Conservation (phyloP, 768 basidiomycete species). For the Cubamyces sp. region DNA sequence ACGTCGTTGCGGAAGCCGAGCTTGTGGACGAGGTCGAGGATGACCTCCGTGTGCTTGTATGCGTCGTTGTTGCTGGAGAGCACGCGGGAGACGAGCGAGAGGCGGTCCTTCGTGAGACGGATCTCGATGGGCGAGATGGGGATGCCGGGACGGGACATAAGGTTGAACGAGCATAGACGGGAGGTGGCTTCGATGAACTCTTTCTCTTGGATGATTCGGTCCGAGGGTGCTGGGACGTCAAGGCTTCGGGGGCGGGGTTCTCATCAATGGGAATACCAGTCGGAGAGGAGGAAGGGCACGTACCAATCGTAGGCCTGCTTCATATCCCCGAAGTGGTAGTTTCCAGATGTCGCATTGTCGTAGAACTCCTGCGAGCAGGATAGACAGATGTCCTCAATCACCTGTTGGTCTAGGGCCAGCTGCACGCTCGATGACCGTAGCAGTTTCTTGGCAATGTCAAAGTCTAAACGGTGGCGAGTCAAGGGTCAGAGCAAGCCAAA, state of each 20-base stretch:
- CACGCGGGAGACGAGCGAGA: conserved; percentile 85
- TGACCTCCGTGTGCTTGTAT: conserved; percentile 89
- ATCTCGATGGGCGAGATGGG: conserved; percentile 92
- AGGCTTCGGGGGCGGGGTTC: conserved; percentile 52
- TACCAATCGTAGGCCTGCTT: conserved; percentile 97
- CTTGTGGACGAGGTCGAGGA: conserved; percentile 88
- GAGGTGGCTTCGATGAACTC: conserved; percentile 99
- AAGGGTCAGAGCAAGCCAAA: neutral
- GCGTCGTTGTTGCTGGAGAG: conserved; percentile 85
- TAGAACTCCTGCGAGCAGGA: conserved; percentile 87
- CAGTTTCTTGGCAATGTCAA: conserved; percentile 67
- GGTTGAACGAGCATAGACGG: conserved; percentile 89
- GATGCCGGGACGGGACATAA: conserved; percentile 73
- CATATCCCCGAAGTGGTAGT: conserved; percentile 94
- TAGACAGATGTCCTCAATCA: conserved; percentile 80
- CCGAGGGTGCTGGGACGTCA: conserved; percentile 68
- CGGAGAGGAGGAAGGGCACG: conserved; percentile 16
- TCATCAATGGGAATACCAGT: conserved; percentile 9
- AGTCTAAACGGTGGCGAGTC: conserved; percentile 47
- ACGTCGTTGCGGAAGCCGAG: conserved; percentile 76
- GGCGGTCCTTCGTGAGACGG: conserved; percentile 85
- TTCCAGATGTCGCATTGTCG: conserved; percentile 91
- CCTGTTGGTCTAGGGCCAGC: conserved; percentile 50
- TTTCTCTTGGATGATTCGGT: conserved; percentile 66
- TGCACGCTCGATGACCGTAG: conserved; percentile 52